Base-by-base conservation (phyloP, 805 yeast species). In the Kregervanrija pseudodelftensis region DNA sequence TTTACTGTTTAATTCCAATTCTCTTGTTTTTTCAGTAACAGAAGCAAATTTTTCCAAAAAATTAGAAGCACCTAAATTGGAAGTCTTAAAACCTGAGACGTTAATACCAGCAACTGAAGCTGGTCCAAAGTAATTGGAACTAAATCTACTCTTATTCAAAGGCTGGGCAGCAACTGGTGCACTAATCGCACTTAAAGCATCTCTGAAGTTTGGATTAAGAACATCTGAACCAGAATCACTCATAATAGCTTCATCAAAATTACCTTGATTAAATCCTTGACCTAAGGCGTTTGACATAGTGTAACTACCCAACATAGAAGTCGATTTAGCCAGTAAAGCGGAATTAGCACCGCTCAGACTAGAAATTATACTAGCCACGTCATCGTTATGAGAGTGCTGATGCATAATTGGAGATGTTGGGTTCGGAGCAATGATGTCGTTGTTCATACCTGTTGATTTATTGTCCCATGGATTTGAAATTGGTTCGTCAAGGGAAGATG, bases 11-110 rank as follows among this genome's bases (percentile, higher is more conserved):
- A 51, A 46, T 52, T 80, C 86, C 38, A 80, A 68, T 51, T 81
- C 88, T 54, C 83, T 68, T 0, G 88, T 81, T 40, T 83, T 82
- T 45, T 81, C 86, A 7, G 84, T 82, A 13, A 81, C 82, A 2
- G 78, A 67, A 7, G 82, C 68, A 55, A 81, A 81, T 61, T 79
- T 80, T 49, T 77, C 81, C 49, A 81, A 64, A 54, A 81, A 81
- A 40, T 76, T 67, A 14, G 70, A 65, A 8, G 65, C 52, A 2
- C 64, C 64, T 35, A 57, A 15, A 22, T 49, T 43, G 3, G 60
- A 36, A 31, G 51, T 16, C 33, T 56, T 55, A 32, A 61, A 48
- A 56, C 50, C 46, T 55, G 64, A 41, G 45, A 54, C 62, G 30
- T 70, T 72, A 1, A 73, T 74, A 11, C 64, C 66, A 43, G 79